Evolutionary conservation across 192 early-diverging fungal genomes (phyloP).

Genomic region (Lunasporangiospora selenospora): DNA sequence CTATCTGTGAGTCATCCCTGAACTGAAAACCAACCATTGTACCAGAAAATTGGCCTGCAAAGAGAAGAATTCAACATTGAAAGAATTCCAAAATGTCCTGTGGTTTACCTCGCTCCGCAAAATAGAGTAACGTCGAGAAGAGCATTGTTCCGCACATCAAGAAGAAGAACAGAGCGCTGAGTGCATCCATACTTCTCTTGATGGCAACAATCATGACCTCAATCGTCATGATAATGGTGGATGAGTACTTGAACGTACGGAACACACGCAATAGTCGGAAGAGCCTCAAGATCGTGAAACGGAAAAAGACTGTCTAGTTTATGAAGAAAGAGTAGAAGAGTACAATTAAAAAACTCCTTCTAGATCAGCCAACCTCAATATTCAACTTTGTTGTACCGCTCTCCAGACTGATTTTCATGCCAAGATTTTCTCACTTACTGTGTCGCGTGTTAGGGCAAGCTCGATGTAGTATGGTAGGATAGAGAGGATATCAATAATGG

Average conservation of each 20-base stretch:
- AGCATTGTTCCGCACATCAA: slow-evolving; percentile 72
- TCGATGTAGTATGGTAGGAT: slow-evolving; percentile 86
- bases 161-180: slow-evolving; percentile 78
- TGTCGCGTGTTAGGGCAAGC: slow-evolving; percentile 66
- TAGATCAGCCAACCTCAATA: no score
- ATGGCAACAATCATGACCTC: slow-evolving; percentile 86
- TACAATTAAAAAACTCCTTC: no score
- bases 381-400: no score
- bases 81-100: no score
- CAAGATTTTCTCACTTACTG: slow-evolving; percentile 50
- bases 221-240: slow-evolving; percentile 81
- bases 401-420: no score
- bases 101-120: slow-evolving; percentile 79
- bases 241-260: slow-evolving; percentile 84
- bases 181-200: slow-evolving; percentile 74
- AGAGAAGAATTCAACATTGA: no score
- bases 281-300: slow-evolving; percentile 81
- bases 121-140: slow-evolving; percentile 80
- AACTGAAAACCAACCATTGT: no score
- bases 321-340: no score
- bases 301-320: slow-evolving; percentile 71
- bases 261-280: slow-evolving; percentile 82
- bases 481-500: slow-evolving; percentile 79
- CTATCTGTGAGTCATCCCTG: no score
- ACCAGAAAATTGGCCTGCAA: no score